Percentiles rank a stretch among this genome's conserved stretches.
Conservation (phyloP, 2,329 filamentous ascomycete genomes). For the Remersonia thermophila region DNA sequence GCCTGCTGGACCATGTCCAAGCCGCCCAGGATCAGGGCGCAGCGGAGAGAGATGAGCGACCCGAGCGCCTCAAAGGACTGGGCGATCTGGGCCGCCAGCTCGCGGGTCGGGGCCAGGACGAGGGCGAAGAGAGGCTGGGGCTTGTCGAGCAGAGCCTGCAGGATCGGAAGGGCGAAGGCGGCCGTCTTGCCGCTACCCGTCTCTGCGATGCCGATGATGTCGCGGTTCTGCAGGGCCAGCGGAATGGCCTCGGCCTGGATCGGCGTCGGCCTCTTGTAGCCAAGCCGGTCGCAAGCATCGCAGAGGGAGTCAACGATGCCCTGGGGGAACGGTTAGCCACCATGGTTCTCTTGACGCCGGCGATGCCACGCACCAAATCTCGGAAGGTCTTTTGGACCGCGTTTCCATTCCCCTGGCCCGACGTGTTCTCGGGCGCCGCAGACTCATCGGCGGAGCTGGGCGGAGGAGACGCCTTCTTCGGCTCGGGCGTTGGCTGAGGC, state of each 20-base stretch:
- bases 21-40: constrained; percentile 77
- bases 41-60: constrained; percentile 75
- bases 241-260: constrained; percentile 48
- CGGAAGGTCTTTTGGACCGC: constrained; percentile 48
- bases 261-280: constrained; percentile 75
- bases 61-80: constrained; percentile 81
- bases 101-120: constrained; percentile 82
- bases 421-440: constrained; percentile 15
- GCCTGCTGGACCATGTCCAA: constrained; percentile 91
- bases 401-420: constrained; percentile 14
- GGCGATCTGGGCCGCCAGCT: constrained; percentile 84
- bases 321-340: constrained; percentile 23
- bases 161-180: constrained; percentile 83
- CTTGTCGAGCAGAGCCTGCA: constrained; percentile 81
- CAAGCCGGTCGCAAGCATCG: constrained; percentile 72
- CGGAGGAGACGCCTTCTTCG: constrained; percentile 7
- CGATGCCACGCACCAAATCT: constrained; percentile 37
- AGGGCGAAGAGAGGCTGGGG: constrained; percentile 80
- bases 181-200: constrained; percentile 95
- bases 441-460: constrained; percentile 14
- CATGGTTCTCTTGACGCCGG: background rate
- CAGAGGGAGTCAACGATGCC: constrained; percentile 79
- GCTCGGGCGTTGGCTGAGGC: constrained; percentile 8
- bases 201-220: constrained; percentile 88
- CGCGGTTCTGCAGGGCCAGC: constrained; percentile 62